Evolutionary conservation across 257 asterid genomes (phyloP).

Genomic region (Coffea canephora): DNA sequence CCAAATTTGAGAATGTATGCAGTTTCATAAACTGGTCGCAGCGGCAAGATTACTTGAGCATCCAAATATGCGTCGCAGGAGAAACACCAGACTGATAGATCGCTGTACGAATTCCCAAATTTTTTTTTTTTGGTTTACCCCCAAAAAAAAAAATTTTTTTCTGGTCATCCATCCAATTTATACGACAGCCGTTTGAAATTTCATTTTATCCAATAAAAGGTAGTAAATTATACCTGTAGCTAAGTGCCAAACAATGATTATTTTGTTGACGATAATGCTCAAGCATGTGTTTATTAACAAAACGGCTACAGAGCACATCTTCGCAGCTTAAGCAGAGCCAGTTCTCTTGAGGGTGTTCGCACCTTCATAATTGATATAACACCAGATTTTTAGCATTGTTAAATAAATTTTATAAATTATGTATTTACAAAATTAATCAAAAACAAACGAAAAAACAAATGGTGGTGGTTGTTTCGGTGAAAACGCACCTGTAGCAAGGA

Average conservation of each 20-base stretch:
- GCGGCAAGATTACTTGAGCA: slow-evolving; percentile 57
- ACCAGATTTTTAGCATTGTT: no score
- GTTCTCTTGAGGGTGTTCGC: slow-evolving; percentile 72
- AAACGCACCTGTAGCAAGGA: slow-evolving; percentile 61
- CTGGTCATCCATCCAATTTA: not conserved
- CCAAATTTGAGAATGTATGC: slow-evolving; percentile 83
- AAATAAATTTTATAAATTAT: no score
- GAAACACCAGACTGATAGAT: slow-evolving; percentile 94
- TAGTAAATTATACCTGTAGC: slow-evolving; percentile 52
- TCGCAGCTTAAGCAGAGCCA: slow-evolving; percentile 89
- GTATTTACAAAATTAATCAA: no score
- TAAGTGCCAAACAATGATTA: slow-evolving; percentile 61
- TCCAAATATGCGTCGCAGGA: slow-evolving; percentile 81
- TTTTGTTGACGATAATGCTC: slow-evolving; percentile 55
- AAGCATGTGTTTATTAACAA: slow-evolving; percentile 92
- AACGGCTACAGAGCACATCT: slow-evolving; percentile 84
- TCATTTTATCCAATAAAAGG: not conserved
- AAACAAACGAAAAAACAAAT: no score
- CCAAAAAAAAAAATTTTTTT: not conserved
- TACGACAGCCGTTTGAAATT: no score
- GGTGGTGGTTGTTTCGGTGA: slow-evolving; percentile 3
- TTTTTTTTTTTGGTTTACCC: not conserved
- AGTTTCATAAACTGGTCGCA: slow-evolving; percentile 65
- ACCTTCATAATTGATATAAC: slow-evolving; percentile 23
- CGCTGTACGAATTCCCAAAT: slow-evolving; percentile 41